A percentile compares a stretch with the other conserved stretches of the same genome.
Conservation (phyloP, 495 filamentous ascomycete species). For the Delitschia confertaspora region DNA sequence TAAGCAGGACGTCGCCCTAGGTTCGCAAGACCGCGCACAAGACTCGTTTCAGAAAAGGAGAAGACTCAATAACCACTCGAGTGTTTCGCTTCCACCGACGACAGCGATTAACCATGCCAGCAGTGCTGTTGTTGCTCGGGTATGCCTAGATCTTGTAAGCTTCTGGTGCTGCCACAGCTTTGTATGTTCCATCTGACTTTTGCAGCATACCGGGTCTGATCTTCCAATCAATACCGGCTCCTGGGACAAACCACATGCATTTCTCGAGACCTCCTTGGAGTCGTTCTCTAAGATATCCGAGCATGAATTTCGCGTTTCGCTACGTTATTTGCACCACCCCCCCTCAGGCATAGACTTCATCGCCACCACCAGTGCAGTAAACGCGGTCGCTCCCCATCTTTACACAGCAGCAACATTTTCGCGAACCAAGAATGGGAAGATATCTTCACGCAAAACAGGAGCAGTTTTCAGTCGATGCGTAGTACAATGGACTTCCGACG, state of each 20-base stretch:
- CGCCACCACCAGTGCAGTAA: conserved; percentile 4
- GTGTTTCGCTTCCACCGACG: neutral
- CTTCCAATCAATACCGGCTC: no score
- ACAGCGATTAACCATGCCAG: neutral
- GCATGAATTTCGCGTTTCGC: conserved; percentile 8
- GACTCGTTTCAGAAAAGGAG: conserved; percentile 3
- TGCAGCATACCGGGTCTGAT: neutral
- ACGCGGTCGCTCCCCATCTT: conserved; percentile 8
- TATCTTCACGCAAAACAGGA: neutral
- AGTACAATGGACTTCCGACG: neutral
- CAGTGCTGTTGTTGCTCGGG: neutral
- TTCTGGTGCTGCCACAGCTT: neutral
- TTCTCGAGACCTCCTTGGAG: conserved; percentile 12
- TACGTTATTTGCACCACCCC: conserved; percentile 2
- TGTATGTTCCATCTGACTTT: neutral
- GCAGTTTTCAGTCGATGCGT: conserved; percentile 11
- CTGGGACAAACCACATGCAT: neutral
- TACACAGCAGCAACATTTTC: conserved; percentile 3
- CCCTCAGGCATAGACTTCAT: conserved; percentile 1
- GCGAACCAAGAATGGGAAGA: conserved; percentile 4
- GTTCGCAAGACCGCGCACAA: neutral
- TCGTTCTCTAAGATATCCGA: neutral
- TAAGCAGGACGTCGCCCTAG: no score
- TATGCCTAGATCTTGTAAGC: conserved; percentile 2
- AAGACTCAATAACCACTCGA: neutral